Conservation (phyloP, 805 yeast genomes). For the Candida oleophila region DNA sequence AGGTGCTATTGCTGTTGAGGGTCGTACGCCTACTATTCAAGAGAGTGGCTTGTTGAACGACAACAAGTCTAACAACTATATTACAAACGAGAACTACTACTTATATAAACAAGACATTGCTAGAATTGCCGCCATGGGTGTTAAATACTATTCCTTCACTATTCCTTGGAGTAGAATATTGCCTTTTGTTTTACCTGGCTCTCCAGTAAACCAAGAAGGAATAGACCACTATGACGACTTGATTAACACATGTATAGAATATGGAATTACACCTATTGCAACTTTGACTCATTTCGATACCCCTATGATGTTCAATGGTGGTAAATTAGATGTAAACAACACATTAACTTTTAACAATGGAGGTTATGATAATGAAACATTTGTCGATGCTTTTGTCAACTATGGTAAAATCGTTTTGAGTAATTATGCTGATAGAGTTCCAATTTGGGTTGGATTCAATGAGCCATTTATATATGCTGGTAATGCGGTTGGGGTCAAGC, state of each 20-base stretch:
- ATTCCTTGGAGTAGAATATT: slow-evolving; percentile 35
- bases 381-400: slow-evolving; percentile 29
- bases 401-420: slow-evolving; percentile 29
- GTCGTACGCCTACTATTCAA: slow-evolving; percentile 28
- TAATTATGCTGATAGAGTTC: slow-evolving; percentile 28
- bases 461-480: slow-evolving; percentile 25
- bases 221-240: slow-evolving; percentile 23
- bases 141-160: slow-evolving; percentile 27
- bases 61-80: slow-evolving; percentile 16
- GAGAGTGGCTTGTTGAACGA: slow-evolving; percentile 17
- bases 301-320: slow-evolving; percentile 17
- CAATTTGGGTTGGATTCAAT: slow-evolving; percentile 29
- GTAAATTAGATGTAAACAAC: slow-evolving; percentile 3
- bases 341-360: slow-evolving; percentile 19
- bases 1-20: slow-evolving; percentile 34
- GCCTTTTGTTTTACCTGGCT: slow-evolving; percentile 27
- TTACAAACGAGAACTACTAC: slow-evolving; percentile 30
- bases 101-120: slow-evolving; percentile 31
- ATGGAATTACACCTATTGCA: slow-evolving; percentile 24
- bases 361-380: slow-evolving; percentile 23
- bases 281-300: slow-evolving; percentile 35
- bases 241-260: slow-evolving; percentile 17
- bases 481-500: slow-evolving; percentile 20
- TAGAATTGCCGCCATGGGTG: slow-evolving; percentile 30
- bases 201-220: slow-evolving; percentile 27